A percentile compares a stretch with the other conserved stretches of the same genome.
phyloP scores from a whole-genome alignment of 2,329 filamentous ascomycete genomes.

The Claviceps arundinis region DNA sequence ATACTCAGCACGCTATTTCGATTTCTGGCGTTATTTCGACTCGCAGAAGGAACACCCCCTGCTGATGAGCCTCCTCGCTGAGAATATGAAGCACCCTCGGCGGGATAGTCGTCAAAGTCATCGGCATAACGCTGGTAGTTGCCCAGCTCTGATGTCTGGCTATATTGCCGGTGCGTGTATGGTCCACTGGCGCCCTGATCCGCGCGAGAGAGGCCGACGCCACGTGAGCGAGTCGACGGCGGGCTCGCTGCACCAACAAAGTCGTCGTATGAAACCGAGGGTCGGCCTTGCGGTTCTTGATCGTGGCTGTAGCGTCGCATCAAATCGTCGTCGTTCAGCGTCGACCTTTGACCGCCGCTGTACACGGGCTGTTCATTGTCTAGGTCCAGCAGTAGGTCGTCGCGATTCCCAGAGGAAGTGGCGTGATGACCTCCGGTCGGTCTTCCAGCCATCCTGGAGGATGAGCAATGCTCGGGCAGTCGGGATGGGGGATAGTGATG shows the following conservation, averaged over 20 bases:
- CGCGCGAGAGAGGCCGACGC: conserved; percentile 13
- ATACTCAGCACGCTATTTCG: conserved; percentile 81
- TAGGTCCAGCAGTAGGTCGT: conserved; percentile 61
- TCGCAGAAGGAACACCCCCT: conserved; percentile 36
- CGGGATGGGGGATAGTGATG: conserved; percentile 14
- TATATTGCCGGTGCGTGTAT: conserved; percentile 40
- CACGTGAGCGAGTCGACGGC: conserved; percentile 27
- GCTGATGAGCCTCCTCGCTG: conserved; percentile 52
- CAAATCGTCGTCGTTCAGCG: conserved; percentile 71
- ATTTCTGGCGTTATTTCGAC: conserved; percentile 47
- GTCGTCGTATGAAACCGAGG: conserved; percentile 87
- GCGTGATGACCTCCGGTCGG: conserved; percentile 34
- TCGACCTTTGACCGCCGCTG: conserved; percentile 60
- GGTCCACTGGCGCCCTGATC: conserved; percentile 19
- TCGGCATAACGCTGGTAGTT: conserved; percentile 88
- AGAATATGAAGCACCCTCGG: conserved; percentile 71
- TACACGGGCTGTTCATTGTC: conserved; percentile 61
- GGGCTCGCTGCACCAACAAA: conserved; percentile 59
- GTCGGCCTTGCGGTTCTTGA: conserved; percentile 50
- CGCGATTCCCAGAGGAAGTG: conserved; percentile 32
- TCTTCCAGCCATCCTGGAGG: conserved; percentile 48
- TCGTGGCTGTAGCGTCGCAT: conserved; percentile 62
- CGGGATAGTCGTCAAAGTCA: conserved; percentile 69
- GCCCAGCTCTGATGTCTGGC: conserved; percentile 68
- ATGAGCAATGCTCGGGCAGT: conserved; percentile 21